These are phyloP conservation scores for Haberlea rhodopensis DNA, from an alignment of 257 asterid species.

Conservation along the genomic window DNA sequence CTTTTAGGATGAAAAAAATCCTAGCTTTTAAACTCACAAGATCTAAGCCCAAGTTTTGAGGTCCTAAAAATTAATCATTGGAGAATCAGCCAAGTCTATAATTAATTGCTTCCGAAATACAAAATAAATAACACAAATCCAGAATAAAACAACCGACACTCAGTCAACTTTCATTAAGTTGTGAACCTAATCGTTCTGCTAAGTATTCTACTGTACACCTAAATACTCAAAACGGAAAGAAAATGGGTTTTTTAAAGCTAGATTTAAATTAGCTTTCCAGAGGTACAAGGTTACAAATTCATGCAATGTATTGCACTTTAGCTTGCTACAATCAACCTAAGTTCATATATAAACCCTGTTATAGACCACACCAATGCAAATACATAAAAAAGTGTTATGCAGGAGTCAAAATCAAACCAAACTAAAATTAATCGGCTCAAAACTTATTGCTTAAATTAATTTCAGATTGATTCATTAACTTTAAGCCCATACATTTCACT, in stretches of 20 bases:
- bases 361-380: neutral
- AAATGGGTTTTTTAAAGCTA: neutral
- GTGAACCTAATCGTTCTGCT: neutral
- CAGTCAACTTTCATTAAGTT: slow-evolving; percentile 1
- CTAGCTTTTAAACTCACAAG: neutral
- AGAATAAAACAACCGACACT: neutral
- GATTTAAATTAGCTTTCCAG: neutral
- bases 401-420: neutral
- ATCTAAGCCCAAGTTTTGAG: slow-evolving; percentile 9
- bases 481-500: neutral
- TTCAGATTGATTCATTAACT: neutral
- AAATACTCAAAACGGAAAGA: slow-evolving; percentile 3
- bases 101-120: slow-evolving; percentile 1
- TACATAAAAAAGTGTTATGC: neutral
- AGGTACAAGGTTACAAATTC: neutral
- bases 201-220: neutral
- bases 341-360: neutral
- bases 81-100: slow-evolving; percentile 1
- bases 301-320: neutral
- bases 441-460: neutral
- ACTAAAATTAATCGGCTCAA: neutral
- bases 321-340: neutral
- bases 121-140: neutral
- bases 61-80: slow-evolving; percentile 5
- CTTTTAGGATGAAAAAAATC: slow-evolving; percentile 7